Evolutionary conservation across 139 green algal species (phyloP), one percentile per base, ranked within the genome.

Genomic region (Marvania coccoides): DNA sequence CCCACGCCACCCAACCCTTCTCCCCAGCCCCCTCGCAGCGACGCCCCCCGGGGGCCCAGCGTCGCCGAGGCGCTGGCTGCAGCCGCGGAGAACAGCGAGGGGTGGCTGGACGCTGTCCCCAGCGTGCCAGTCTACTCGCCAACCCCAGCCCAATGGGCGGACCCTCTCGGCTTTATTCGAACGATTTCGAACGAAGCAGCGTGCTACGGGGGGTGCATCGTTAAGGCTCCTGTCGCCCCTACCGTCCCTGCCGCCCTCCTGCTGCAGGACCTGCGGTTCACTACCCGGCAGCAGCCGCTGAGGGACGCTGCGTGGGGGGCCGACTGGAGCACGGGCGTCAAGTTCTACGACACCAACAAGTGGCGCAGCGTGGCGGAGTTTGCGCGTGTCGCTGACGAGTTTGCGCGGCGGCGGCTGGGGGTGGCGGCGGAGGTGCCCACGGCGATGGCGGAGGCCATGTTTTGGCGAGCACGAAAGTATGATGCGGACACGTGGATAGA

Each of bases 161-260:
- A 86, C 40, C 80, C 80, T 0, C 46, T 86, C 24, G 62, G 61
- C 12, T 86, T 82, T 70, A 76, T 86, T 15, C 65, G 77, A 45
- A 76, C 53, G 23, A 81, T 82, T 24, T 58, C 62, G 58, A 33
- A 36, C 5, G 73, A 86, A 70, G 80, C 61, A 3, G 30, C 35
- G 6, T 7, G 15, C 28, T 70, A 38, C 33, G 69, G 65, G 39
- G 76, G 77, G 19, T 82, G 74, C 70, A 76, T 78, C 8, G 71
- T 83, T 14, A 61, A 75, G 4, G 63, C 75, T 2, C 75, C 74
- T 2, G 47, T 73, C 6, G 37, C 58, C 1, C 54, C 75, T 19
- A 39, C 48, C 14, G 33, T 73, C 2, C 46, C 71, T 10, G 57
- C 45, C 8, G 65, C 36, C 45, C 26, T 69, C 62, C 63, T 81